A percentile compares a stretch with the other conserved stretches of the same genome.
Conservation (phyloP, 768 basidiomycete genomes). For the Trametes sanguinea region DNA sequence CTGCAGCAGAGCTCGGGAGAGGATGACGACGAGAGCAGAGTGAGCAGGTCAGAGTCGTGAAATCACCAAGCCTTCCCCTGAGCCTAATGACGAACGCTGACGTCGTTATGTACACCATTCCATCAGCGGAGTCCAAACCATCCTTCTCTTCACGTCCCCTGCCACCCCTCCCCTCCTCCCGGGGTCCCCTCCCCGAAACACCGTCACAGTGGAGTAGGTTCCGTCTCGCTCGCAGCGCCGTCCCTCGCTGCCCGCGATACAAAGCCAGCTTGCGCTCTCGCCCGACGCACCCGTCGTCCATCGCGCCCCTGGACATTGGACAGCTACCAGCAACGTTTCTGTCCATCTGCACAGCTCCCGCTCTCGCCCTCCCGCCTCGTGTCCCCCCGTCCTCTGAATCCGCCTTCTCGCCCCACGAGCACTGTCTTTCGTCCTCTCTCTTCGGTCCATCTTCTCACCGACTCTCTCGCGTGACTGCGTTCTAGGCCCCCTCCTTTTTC, state of each 20-base stretch:
- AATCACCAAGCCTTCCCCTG: constrained; percentile 16
- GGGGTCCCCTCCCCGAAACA: constrained; percentile 18
- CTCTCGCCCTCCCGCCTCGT: constrained; percentile 2
- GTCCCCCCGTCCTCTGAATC: background rate
- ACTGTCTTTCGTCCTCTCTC: background rate
- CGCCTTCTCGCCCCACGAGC: background rate
- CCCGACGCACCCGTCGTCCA: constrained; percentile 5
- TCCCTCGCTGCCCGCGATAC: constrained; percentile 1
- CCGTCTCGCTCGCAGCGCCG: constrained; percentile 1
- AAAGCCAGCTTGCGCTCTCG: constrained; percentile 3
- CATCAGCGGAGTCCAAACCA: constrained; percentile 25
- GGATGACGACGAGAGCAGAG: constrained; percentile 25
- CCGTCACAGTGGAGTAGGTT: constrained; percentile 21
- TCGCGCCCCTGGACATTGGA: background rate
- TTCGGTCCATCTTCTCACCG: constrained; percentile 18
- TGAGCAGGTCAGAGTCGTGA: background rate
- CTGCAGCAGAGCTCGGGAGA: constrained; percentile 10
- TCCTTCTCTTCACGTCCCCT: background rate
- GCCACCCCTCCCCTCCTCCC: constrained; percentile 7
- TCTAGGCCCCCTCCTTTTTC: background rate
- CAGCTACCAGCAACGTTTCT: background rate
- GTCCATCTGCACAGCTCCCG: constrained; percentile 3
- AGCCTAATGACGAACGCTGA: constrained; percentile 30
- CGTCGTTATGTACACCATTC: constrained; percentile 30
- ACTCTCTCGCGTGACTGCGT: constrained; percentile 11